A percentile compares a stretch with the other conserved stretches of the same genome.
phyloP scores from a whole-genome alignment of 2,329 filamentous ascomycete species.

The Colletotrichum tanaceti region DNA sequence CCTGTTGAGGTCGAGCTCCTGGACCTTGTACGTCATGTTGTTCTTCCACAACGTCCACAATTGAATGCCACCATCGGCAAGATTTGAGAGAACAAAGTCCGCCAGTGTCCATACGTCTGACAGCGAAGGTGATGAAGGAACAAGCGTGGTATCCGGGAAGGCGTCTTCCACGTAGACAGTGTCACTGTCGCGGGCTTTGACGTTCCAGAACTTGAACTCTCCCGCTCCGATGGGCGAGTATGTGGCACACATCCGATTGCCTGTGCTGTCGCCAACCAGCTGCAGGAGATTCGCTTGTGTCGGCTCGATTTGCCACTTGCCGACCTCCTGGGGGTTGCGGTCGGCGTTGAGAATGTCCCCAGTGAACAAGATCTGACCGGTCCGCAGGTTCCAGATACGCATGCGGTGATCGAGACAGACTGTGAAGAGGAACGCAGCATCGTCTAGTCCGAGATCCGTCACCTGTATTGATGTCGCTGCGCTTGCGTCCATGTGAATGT shows the following conservation, averaged over 20 bases:
- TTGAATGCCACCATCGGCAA: constrained; percentile 65
- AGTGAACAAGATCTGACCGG: constrained; percentile 79
- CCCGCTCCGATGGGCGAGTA: constrained; percentile 90
- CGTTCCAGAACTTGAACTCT: constrained; percentile 93
- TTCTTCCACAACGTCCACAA: constrained; percentile 89
- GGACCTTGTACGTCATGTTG: constrained; percentile 80
- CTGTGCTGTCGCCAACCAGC: constrained; percentile 69
- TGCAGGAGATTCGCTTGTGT: constrained; percentile 81
- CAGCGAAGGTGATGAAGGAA: constrained; percentile 76
- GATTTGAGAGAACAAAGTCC: constrained; percentile 75
- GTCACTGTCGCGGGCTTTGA: constrained; percentile 74
- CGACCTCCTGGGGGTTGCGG: constrained; percentile 73
- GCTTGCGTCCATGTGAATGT: constrained; percentile 73
- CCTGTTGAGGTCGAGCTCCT: constrained; percentile 78
- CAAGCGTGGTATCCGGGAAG: constrained; percentile 71
- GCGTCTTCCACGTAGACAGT: constrained; percentile 76
- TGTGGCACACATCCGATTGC: constrained; percentile 73
- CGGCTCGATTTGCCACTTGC: constrained; percentile 83
- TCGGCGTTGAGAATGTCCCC: constrained; percentile 81
- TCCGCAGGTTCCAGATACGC: constrained; percentile 89
- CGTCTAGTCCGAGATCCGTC: constrained; percentile 62
- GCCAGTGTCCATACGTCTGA: constrained; percentile 84
- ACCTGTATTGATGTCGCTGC: constrained; percentile 73
- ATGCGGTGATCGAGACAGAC: constrained; percentile 90
- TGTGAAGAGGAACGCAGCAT: constrained; percentile 73